Conservation (phyloP, 208 protist genomes). For the Kentomonas sorsogonicus region DNA sequence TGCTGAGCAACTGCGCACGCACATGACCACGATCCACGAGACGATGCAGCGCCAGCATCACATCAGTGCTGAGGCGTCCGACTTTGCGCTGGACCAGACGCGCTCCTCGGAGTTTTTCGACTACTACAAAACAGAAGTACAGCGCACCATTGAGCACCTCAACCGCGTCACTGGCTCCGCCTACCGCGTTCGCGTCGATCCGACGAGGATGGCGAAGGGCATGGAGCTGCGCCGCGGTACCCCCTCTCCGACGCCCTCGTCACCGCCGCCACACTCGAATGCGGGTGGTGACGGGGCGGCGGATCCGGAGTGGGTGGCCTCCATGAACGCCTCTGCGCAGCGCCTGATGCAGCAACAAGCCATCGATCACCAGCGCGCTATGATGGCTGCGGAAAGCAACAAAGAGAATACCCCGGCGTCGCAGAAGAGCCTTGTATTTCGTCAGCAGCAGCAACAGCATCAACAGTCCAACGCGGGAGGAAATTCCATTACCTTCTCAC, state of each 20-base stretch:
- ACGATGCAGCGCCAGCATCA: slow-evolving; percentile 67
- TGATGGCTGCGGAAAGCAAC: slow-evolving; percentile 7
- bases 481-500: too few relatives aligned
- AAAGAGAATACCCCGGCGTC: slow-evolving; percentile 17
- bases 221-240: slow-evolving; percentile 27
- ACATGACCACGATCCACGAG: slow-evolving; percentile 66
- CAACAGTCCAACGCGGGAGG: too few relatives aligned
- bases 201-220: slow-evolving; percentile 33
- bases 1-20: slow-evolving; percentile 40
- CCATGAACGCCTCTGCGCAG: slow-evolving; percentile 19
- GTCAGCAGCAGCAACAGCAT: too few relatives aligned
- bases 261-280: slow-evolving; percentile 2
- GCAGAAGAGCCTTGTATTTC: slow-evolving; percentile 15
- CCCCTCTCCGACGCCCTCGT: not conserved
- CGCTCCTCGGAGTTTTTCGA: slow-evolving; percentile 54
- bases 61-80: slow-evolving; percentile 40
- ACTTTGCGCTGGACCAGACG: slow-evolving; percentile 65
- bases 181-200: slow-evolving; percentile 66
- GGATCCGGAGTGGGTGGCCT: slow-evolving; percentile 16
- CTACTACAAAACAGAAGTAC: slow-evolving; percentile 59
- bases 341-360: slow-evolving; percentile 25
- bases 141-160: slow-evolving; percentile 50
- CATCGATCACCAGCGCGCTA: slow-evolving; percentile 6
- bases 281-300: too few relatives aligned
- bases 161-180: slow-evolving; percentile 40